These are phyloP conservation scores for Rhododendron ferrugineum DNA, from an alignment of 148 eudicot genomes.

Conservation along the genomic window DNA sequence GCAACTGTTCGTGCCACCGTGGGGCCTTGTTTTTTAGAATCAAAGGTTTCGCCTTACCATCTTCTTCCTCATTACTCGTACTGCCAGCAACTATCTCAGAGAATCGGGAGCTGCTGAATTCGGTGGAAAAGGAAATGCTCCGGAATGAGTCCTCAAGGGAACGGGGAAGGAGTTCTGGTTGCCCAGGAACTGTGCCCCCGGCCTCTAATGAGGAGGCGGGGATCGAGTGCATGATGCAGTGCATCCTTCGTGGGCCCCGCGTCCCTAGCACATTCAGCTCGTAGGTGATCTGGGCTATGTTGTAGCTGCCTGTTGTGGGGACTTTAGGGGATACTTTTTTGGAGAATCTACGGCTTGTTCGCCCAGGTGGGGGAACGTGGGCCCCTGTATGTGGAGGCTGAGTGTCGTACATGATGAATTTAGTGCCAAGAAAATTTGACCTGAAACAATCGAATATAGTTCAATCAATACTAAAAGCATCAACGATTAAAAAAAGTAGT, in stretches of 20 bases:
- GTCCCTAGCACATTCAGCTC: constrained; percentile 61
- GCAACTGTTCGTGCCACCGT: constrained; percentile 30
- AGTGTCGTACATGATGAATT: constrained; percentile 53
- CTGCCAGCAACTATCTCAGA: constrained; percentile 29
- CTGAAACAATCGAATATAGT: constrained; percentile 20
- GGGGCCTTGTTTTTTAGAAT: constrained; percentile 27
- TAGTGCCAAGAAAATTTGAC: constrained; percentile 59
- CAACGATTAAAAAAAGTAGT: not conserved
- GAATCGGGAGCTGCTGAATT: constrained; percentile 50
- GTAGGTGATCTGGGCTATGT: constrained; percentile 45
- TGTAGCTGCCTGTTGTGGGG: constrained; percentile 44
- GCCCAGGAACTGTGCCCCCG: constrained; percentile 47
- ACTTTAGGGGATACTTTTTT: constrained; percentile 58
- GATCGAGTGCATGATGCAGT: constrained; percentile 53
- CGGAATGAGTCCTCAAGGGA: constrained; percentile 55
- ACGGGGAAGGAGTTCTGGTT: constrained; percentile 42
- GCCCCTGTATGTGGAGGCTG: constrained; percentile 44
- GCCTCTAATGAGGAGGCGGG: constrained; percentile 41
- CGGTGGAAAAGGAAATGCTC: constrained; percentile 48
- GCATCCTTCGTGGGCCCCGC: constrained; percentile 62
- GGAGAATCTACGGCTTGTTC: constrained; percentile 49
- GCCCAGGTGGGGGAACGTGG: constrained; percentile 32
- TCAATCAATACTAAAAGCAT: not conserved
- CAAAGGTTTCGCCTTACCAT: constrained; percentile 24
- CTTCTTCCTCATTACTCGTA: constrained; percentile 23